phyloP scores from a whole-genome alignment of 2,329 filamentous ascomycete species.

The Xylariomycetidae sp. region DNA sequence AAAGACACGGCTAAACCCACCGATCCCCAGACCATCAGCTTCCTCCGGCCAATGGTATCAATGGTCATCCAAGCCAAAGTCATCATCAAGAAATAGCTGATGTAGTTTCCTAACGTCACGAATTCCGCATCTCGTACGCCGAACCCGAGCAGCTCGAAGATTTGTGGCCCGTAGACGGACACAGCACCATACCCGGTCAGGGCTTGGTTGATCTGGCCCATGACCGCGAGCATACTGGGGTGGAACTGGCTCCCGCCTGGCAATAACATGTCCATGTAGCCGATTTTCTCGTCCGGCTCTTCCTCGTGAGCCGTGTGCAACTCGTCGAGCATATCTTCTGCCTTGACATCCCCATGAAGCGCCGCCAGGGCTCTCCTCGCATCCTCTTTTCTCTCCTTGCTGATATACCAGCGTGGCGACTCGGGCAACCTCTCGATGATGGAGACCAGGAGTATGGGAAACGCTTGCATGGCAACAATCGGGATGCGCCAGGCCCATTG shows the following conservation, averaged over 20 bases:
- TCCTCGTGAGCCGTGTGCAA: constrained; percentile 45
- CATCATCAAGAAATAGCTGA: constrained; percentile 58
- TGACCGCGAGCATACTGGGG: constrained; percentile 55
- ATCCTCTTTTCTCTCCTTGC: constrained; percentile 43
- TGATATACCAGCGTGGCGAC: constrained; percentile 53
- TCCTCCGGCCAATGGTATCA: constrained; percentile 49
- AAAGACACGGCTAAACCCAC: constrained; percentile 43
- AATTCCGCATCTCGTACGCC: constrained; percentile 45
- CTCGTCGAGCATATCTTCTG: constrained; percentile 43
- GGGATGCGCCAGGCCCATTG: constrained; percentile 60
- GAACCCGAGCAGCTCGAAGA: constrained; percentile 58
- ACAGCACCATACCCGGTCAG: constrained; percentile 56
- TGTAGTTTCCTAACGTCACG: constrained; percentile 56
- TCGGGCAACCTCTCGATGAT: constrained; percentile 52
- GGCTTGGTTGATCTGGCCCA: constrained; percentile 60
- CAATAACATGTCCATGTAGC: constrained; percentile 54
- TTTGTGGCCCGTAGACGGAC: constrained; percentile 59
- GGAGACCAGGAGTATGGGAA: constrained; percentile 48
- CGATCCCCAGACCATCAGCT: constrained; percentile 49
- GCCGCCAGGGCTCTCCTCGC: constrained; percentile 42
- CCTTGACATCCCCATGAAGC: constrained; percentile 47
- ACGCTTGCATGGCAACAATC: constrained; percentile 57
- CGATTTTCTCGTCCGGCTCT: constrained; percentile 41
- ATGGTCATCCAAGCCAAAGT: constrained; percentile 57
- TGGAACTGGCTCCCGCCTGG: constrained; percentile 53